Percentiles rank a stretch among this genome's conserved stretches.
These are phyloP conservation scores for Clausena lansium DNA, from an alignment of 345 rosid species.

Conservation along the genomic window DNA sequence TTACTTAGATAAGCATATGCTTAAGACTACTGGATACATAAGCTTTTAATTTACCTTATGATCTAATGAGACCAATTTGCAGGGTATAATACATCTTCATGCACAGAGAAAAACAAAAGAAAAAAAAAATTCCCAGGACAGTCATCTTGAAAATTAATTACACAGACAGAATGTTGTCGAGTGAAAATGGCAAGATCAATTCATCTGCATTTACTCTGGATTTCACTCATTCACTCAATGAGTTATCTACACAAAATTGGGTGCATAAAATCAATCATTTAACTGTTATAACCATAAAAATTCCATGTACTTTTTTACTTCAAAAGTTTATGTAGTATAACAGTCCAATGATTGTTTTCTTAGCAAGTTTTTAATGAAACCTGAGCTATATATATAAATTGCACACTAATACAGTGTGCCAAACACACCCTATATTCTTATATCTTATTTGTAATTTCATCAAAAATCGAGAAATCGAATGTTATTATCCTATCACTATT, in stretches of 20 bases:
- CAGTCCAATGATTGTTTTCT: too few relatives aligned
- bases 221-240: too few relatives aligned
- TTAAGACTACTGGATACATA: neutral
- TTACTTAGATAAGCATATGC: neutral
- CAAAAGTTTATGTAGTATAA: neutral
- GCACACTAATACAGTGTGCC: too few relatives aligned
- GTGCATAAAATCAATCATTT: too few relatives aligned
- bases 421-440: too few relatives aligned
- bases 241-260: too few relatives aligned
- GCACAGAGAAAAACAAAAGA: too few relatives aligned
- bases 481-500: neutral
- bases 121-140: neutral
- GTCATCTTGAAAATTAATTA: too few relatives aligned
- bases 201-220: neutral
- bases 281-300: too few relatives aligned
- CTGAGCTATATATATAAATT: neutral
- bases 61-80: neutral
- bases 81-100: too few relatives aligned
- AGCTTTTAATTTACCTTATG: neutral
- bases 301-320: neutral
- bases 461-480: too few relatives aligned
- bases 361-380: neutral
- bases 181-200: neutral
- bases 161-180: too few relatives aligned
- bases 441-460: neutral